Conservation (phyloP, 2,329 filamentous ascomycete species). For the Ascochyta viciae-villosae region DNA sequence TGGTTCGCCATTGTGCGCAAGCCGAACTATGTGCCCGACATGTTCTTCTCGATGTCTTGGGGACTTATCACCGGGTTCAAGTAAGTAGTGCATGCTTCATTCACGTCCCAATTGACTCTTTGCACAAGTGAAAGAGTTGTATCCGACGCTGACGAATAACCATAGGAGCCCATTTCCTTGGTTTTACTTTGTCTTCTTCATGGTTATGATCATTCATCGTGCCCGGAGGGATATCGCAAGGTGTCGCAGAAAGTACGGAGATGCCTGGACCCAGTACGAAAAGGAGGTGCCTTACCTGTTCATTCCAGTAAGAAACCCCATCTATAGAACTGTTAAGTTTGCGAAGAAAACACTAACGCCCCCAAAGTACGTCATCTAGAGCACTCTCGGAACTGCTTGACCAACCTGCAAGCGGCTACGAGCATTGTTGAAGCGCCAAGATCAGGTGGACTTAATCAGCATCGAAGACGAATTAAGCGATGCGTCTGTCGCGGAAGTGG, state of each 20-base stretch:
- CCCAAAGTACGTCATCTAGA: slow-evolving; percentile 7
- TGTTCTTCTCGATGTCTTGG: slow-evolving; percentile 80
- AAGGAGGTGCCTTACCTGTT: slow-evolving; percentile 80
- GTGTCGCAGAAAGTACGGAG: slow-evolving; percentile 78
- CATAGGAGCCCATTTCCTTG: slow-evolving; percentile 71
- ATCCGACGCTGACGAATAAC: not conserved
- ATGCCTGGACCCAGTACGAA: slow-evolving; percentile 82
- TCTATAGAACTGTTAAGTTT: not conserved
- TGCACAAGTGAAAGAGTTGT: not conserved
- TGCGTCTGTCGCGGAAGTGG: not conserved
- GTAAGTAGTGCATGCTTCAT: slow-evolving; percentile 48
- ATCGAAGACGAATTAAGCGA: not conserved
- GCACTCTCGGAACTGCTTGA: not conserved
- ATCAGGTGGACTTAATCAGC: not conserved
- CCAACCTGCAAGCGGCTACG: too few relatives aligned
- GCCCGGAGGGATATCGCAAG: slow-evolving; percentile 75
- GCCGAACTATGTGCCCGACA: slow-evolving; percentile 80
- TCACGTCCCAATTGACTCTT: not conserved
- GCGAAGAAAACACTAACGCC: not conserved
- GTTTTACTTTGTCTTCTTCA: slow-evolving; percentile 86
- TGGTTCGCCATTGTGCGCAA: slow-evolving; percentile 78
- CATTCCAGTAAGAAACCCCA: slow-evolving; percentile 63
- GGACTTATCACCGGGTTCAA: slow-evolving; percentile 78
- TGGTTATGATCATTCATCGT: slow-evolving; percentile 78
- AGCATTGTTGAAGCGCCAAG: not conserved